These are phyloP conservation scores for Aspergillus unguis DNA, from an alignment of 2,329 filamentous ascomycete genomes.

Conservation along the genomic window DNA sequence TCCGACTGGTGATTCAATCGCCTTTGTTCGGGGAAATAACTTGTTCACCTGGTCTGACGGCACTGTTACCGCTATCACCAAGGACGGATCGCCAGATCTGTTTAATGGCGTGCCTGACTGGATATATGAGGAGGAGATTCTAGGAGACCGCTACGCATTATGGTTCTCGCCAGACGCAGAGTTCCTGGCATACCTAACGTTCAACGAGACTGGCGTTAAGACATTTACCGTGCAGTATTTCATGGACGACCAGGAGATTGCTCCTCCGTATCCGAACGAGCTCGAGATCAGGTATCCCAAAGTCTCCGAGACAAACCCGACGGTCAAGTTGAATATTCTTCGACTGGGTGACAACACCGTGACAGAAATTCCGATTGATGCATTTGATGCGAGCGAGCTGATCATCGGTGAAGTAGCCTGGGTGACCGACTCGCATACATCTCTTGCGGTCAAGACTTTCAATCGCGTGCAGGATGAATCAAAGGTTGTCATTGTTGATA, in stretches of 20 bases:
- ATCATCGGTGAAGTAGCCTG: conserved; percentile 67
- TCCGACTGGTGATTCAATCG: conserved; percentile 57
- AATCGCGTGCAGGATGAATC: conserved; percentile 67
- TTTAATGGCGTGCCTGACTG: conserved; percentile 94
- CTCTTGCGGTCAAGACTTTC: conserved; percentile 62
- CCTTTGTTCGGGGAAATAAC: conserved; percentile 66
- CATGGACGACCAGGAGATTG: conserved; percentile 56
- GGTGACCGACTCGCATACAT: conserved; percentile 61
- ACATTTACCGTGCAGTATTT: conserved; percentile 66
- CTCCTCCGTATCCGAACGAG: conserved; percentile 60
- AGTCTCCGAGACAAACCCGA: conserved; percentile 65
- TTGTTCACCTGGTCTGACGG: conserved; percentile 59
- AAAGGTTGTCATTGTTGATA: conserved; percentile 60
- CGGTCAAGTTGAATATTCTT: conserved; percentile 59
- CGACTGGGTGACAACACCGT: conserved; percentile 49
- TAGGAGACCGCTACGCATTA: conserved; percentile 69
- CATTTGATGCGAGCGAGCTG: conserved; percentile 58
- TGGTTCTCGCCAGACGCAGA: conserved; percentile 91
- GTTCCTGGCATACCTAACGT: conserved; percentile 81
- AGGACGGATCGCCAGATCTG: conserved; percentile 75
- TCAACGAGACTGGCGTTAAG: conserved; percentile 70
- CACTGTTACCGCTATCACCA: conserved; percentile 64
- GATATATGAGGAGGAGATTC: conserved; percentile 85
- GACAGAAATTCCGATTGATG: conserved; percentile 51
- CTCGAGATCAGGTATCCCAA: conserved; percentile 66